phyloP scores from a whole-genome alignment of 768 basidiomycete species.

The Suillus americanus region DNA sequence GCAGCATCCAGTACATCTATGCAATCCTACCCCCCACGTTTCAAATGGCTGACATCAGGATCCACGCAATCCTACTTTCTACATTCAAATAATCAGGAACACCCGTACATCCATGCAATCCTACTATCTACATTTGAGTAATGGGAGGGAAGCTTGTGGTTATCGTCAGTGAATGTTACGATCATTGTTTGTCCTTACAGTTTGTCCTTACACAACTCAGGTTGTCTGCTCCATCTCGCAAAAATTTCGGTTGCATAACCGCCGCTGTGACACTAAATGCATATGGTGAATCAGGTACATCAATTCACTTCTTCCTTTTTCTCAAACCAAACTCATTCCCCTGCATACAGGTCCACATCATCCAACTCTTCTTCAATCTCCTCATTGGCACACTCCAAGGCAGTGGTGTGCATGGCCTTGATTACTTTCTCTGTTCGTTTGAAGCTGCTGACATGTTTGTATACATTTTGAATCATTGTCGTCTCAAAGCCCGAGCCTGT shows the following conservation, averaged over 20 bases:
- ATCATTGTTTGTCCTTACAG: not conserved
- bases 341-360: not conserved
- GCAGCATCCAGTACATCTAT: too few species aligned
- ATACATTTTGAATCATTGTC: not conserved
- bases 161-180: too few species aligned
- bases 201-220: not conserved
- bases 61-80: too few species aligned
- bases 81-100: too few species aligned
- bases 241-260: too few species aligned
- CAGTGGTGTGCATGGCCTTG: not conserved
- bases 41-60: too few species aligned
- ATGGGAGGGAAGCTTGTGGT: too few species aligned
- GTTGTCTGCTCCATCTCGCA: not conserved
- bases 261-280: not conserved
- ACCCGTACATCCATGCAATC: too few species aligned
- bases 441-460: not conserved
- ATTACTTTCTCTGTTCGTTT: not conserved
- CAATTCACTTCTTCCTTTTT: not conserved
- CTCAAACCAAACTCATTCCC: not conserved
- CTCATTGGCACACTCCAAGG: not conserved
- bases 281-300: not conserved
- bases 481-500: not conserved
- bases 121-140: too few species aligned
- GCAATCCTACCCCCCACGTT: too few species aligned
- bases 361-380: not conserved